A percentile compares a stretch with the other conserved stretches of the same genome.
Evolutionary conservation across 1,139 yeast species (phyloP).

Genomic region (Yamadazyma buinensis): DNA sequence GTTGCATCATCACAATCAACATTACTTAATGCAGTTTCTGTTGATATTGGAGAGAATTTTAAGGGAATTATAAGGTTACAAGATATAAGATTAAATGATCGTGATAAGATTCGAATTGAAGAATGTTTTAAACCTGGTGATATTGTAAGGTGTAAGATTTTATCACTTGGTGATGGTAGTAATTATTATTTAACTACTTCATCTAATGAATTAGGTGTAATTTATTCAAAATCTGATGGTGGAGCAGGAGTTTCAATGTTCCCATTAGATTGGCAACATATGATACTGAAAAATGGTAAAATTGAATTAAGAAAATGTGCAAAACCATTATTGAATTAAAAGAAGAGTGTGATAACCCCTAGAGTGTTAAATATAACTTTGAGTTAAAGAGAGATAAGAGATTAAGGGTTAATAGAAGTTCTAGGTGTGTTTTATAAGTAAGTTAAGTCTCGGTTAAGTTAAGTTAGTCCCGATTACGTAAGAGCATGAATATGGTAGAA

Average conservation of each 20-base stretch:
- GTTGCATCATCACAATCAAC: conserved; percentile 45
- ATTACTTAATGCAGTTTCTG: conserved; percentile 36
- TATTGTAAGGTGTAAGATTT: conserved; percentile 70
- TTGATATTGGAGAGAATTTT: conserved; percentile 85
- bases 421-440: too few species aligned
- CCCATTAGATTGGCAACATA: conserved; percentile 94
- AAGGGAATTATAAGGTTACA: conserved; percentile 85
- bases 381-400: too few species aligned
- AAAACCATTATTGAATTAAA: conserved; percentile 55
- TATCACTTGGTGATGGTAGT: conserved; percentile 90
- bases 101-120: conserved; percentile 78
- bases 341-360: too few species aligned
- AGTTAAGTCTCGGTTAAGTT: too few species aligned
- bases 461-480: too few species aligned
- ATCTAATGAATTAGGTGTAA: conserved; percentile 86
- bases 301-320: conserved; percentile 88
- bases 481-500: too few species aligned
- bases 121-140: conserved; percentile 91
- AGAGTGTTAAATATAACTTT: too few species aligned
- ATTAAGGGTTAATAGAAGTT: too few species aligned
- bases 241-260: conserved; percentile 81
- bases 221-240: conserved; percentile 70
- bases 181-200: conserved; percentile 90
- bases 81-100: conserved; percentile 86
- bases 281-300: conserved; percentile 74